Percentiles rank a stretch among this genome's conserved stretches.
Conservation (phyloP, 345 rosid species). For the Eucalyptus viminalis region DNA sequence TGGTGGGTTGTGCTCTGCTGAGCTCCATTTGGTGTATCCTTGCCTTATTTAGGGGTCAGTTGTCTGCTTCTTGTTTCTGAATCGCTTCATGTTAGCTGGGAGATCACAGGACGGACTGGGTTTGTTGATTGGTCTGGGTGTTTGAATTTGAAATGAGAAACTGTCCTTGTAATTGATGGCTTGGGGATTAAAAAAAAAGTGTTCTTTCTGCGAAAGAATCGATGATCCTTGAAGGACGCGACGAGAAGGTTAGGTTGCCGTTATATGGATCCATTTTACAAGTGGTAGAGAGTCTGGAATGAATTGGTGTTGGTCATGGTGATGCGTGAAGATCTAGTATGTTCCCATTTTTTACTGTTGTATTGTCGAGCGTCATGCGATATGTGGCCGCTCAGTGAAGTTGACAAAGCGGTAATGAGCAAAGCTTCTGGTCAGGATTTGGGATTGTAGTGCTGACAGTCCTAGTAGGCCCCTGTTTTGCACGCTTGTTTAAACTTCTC, state of each 20-base stretch:
- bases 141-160: neutral
- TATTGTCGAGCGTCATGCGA: neutral
- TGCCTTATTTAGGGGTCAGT: neutral
- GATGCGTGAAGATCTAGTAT: neutral
- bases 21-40: neutral
- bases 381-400: neutral
- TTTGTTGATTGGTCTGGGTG: neutral
- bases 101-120: neutral
- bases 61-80: neutral
- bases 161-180: neutral
- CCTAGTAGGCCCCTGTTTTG: neutral
- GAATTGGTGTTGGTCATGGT: neutral
- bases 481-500: neutral
- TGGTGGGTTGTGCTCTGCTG: neutral
- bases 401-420: neutral
- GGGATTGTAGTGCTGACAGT: neutral
- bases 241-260: neutral
- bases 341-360: neutral
- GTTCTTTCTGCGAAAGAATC: neutral
- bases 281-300: neutral
- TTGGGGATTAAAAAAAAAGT: accelerated
- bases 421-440: neutral
- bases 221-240: neutral
- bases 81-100: neutral
- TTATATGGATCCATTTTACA: neutral